Evolutionary conservation across 164 flowering plant genomes (phyloP), one percentile per base, ranked within the genome.

Genomic region (grape (Vitis vinifera)): DNA sequence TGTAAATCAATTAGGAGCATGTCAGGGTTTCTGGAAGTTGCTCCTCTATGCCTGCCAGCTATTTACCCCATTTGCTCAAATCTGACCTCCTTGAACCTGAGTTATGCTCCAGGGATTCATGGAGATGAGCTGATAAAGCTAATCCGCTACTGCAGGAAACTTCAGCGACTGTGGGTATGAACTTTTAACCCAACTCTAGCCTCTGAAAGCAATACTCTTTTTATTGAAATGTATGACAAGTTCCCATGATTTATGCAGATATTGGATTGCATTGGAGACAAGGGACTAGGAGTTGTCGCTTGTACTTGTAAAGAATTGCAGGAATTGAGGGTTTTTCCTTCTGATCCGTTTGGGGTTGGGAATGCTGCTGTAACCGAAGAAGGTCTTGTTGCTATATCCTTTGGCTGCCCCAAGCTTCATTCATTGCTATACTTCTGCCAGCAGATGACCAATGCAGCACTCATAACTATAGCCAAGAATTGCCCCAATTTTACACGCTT

Each of bases 361-460:
- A 76, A 83, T 80, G 76, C 75, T 14, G 78, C 80, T 16, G 93
- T 91, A 3, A 89, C 98, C 10, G 98, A 90, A 75, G 85, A 78
- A 65, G 98, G 98, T 55, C 73, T 93, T 53, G 91, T 93, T 70
- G 85, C 89, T 4, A 79, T 93, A 65, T 89, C 98, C 9, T 51
- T 66, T 9, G 98, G 98, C 31, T 91, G 95, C 72, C 89, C 91
- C 8, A 89, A 87, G 78, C 88, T 91, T 55, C 82, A 93, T 66
- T 90, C 97, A 0, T 13, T 91, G 62, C 81, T 91, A 0, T 93
- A 91, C 73, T 91, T 91, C 78, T 93, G 98, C 75, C 85, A 84
- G 72, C 97, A 87, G 73, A 89, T 93, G 97, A 91, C 98, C 15
- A 93, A 93, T 77, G 91, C 93, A 37, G 98, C 97, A 48, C 91